A percentile compares a stretch with the other conserved stretches of the same genome.
phyloP scores from a whole-genome alignment of 148 eudicot genomes.

The Cornus florida region DNA sequence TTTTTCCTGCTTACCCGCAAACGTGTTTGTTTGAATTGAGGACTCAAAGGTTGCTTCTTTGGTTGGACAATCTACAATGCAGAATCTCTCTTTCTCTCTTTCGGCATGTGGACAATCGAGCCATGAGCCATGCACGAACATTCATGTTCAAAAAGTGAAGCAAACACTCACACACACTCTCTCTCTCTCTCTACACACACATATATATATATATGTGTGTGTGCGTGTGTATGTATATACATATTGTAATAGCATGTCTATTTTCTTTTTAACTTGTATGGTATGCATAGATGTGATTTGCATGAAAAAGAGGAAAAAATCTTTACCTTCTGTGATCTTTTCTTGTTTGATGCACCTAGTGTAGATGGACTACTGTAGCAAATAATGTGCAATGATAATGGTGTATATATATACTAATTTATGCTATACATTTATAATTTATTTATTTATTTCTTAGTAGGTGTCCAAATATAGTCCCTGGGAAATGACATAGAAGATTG shows the following conservation, averaged over 20 bases:
- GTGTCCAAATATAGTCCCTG: not conserved
- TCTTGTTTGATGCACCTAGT: not conserved
- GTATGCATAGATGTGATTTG: not conserved
- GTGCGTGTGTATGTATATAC: not conserved
- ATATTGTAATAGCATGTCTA: not conserved
- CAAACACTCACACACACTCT: not conserved
- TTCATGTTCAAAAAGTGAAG: not conserved
- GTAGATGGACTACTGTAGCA: not conserved
- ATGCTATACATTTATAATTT: no score
- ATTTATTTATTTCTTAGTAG: no score
- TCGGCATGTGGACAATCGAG: slow-evolving; percentile 15
- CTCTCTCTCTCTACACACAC: slow-evolving; percentile 1
- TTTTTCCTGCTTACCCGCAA: slow-evolving; percentile 21
- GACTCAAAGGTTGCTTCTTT: slow-evolving; percentile 19
- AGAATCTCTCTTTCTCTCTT: slow-evolving; percentile 1
- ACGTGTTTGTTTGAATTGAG: slow-evolving; percentile 15
- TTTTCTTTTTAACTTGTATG: not conserved
- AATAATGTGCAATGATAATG: no score
- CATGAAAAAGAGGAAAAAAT: not conserved
- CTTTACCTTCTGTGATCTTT: not conserved
- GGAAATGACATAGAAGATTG: not conserved
- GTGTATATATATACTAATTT: no score
- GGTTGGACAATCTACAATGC: slow-evolving; percentile 11
- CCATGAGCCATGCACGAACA: slow-evolving; percentile 31
- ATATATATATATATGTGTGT: no score